Conservation (phyloP, 1,139 yeast species). For the Pichia sp. region DNA sequence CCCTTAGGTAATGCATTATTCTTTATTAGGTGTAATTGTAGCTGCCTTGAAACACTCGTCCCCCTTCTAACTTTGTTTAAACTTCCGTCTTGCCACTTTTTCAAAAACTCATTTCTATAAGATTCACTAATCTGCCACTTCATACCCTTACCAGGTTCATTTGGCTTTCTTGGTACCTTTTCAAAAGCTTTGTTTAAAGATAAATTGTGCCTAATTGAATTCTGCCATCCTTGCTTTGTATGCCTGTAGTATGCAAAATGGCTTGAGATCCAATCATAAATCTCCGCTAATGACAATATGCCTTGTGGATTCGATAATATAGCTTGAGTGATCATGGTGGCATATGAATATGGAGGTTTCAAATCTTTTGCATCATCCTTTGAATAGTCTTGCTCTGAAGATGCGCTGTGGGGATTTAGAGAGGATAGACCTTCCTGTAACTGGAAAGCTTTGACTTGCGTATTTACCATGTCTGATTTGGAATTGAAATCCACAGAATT, state of each 20-base stretch:
- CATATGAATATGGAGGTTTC: constrained; percentile 95
- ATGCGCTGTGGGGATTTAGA: constrained; percentile 17
- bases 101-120: constrained; percentile 78
- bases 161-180: constrained; percentile 90
- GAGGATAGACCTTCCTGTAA: constrained; percentile 30
- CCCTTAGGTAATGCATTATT: constrained; percentile 61
- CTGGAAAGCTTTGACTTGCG: constrained; percentile 44
- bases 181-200: constrained; percentile 65
- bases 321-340: constrained; percentile 98
- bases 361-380: constrained; percentile 85
- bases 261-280: constrained; percentile 82
- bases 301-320: constrained; percentile 85
- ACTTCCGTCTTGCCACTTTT: constrained; percentile 71
- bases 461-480: constrained; percentile 20
- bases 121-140: constrained; percentile 94
- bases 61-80: constrained; percentile 73
- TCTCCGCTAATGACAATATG: constrained; percentile 82
- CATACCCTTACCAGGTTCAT: constrained; percentile 99
- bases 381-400: constrained; percentile 67
- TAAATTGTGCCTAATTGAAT: constrained; percentile 55
- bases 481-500: constrained; percentile 9
- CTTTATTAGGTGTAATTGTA: constrained; percentile 69
- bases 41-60: constrained; percentile 70
- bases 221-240: constrained; percentile 86
- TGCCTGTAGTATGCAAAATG: constrained; percentile 89